Percentiles rank a stretch among this genome's conserved stretches.
Conservation (phyloP, 177 flowering plant species). For the Vitis hybrid region DNA sequence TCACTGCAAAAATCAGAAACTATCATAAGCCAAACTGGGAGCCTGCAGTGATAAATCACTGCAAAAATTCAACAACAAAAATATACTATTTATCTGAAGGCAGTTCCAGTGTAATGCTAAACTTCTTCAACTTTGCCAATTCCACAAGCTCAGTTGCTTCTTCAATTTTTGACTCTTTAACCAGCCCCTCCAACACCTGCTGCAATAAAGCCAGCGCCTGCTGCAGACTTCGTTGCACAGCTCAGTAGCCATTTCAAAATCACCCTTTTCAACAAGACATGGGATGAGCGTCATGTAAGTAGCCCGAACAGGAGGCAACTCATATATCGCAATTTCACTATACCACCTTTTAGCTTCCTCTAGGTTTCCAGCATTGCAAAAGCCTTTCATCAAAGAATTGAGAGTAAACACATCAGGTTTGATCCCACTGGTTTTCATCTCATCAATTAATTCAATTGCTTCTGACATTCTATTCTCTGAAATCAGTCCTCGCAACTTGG, state of each 20-base stretch:
- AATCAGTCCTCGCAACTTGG: slow-evolving; percentile 42
- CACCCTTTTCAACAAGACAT: slow-evolving; percentile 29
- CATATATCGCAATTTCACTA: slow-evolving; percentile 19
- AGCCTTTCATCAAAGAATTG: slow-evolving; percentile 41
- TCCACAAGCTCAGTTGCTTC: slow-evolving; percentile 33
- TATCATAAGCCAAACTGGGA: too few relatives aligned
- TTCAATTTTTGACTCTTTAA: slow-evolving; percentile 22
- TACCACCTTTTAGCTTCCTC: slow-evolving; percentile 42
- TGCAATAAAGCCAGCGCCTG: slow-evolving; percentile 20
- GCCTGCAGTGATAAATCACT: too few relatives aligned
- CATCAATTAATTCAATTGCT: slow-evolving; percentile 39
- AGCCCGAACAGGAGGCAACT: slow-evolving; percentile 15
- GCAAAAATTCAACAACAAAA: too few relatives aligned
- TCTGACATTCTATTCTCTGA: slow-evolving; percentile 19
- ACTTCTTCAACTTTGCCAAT: slow-evolving; percentile 18
- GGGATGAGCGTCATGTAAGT: slow-evolving; percentile 30
- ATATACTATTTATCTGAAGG: slow-evolving; percentile 5
- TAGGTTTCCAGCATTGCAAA: slow-evolving; percentile 32
- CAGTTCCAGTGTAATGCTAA: slow-evolving; percentile 8
- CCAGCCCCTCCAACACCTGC: slow-evolving; percentile 40
- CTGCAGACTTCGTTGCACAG: slow-evolving; percentile 27
- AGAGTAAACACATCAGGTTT: slow-evolving; percentile 32
- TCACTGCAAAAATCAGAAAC: too few relatives aligned
- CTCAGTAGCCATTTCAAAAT: slow-evolving; percentile 32
- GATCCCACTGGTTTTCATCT: slow-evolving; percentile 26